phyloP scores from a whole-genome alignment of 73 alveolate genomes.

The Paramecium sexaurelia region DNA sequence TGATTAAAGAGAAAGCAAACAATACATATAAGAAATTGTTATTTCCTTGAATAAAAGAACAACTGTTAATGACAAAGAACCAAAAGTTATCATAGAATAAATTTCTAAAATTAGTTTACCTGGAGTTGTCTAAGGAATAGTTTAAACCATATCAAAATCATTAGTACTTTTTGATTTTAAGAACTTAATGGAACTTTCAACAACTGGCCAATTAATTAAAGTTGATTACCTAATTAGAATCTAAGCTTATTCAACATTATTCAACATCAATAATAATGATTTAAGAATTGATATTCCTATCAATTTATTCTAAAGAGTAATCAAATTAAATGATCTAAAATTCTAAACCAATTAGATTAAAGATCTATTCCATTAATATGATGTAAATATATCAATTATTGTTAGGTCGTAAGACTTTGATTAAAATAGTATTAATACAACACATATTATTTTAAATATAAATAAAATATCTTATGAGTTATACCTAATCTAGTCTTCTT shows the following conservation, averaged over 20 bases:
- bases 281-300: slow-evolving; percentile 11
- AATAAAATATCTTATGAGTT: background rate
- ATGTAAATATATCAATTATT: background rate
- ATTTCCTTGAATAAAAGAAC: background rate
- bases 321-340: background rate
- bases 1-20: background rate
- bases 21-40: background rate
- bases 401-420: background rate
- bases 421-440: background rate
- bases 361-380: background rate
- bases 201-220: background rate
- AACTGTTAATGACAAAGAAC: background rate
- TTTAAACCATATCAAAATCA: background rate
- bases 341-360: background rate
- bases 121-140: background rate
- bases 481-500: background rate
- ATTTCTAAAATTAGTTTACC: background rate
- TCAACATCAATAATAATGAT: background rate
- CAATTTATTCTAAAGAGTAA: background rate
- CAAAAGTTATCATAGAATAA: background rate
- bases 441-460: background rate
- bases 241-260: background rate
- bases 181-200: background rate
- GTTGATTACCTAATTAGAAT: background rate
- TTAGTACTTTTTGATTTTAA: background rate